Conservation (phyloP, 805 yeast genomes). For the Metschnikowia reukaufii region DNA sequence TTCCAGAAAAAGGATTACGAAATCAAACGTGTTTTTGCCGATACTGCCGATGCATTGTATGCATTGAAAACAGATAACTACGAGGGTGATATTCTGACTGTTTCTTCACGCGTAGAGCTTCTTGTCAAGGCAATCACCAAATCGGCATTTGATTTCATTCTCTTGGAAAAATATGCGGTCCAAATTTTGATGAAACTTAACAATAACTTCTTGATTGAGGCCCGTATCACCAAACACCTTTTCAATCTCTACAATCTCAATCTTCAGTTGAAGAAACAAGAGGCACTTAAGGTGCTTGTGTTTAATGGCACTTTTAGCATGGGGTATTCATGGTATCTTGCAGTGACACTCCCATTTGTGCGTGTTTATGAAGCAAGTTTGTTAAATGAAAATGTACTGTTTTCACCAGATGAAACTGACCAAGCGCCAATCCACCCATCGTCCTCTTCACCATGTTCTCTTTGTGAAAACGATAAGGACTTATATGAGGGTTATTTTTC, state of each 20-base stretch:
- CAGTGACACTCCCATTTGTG: conserved; percentile 38
- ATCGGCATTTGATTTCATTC: conserved; percentile 37
- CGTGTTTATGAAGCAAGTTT: conserved; percentile 35
- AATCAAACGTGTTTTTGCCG: conserved; percentile 27
- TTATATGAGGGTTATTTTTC: conserved; percentile 12
- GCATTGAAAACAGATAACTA: conserved; percentile 29
- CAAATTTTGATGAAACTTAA: conserved; percentile 37
- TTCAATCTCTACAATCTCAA: conserved; percentile 24
- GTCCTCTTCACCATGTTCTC: not conserved
- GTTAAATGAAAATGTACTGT: conserved; percentile 25
- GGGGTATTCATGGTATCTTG: conserved; percentile 40
- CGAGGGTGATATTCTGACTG: conserved; percentile 23
- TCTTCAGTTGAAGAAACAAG: conserved; percentile 13
- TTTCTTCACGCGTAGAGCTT: conserved; percentile 16
- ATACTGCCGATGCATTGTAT: conserved; percentile 29
- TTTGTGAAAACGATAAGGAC: conserved; percentile 10
- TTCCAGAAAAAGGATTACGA: conserved; percentile 28
- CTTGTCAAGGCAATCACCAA: conserved; percentile 35
- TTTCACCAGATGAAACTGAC: not conserved
- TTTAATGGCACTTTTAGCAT: conserved; percentile 35
- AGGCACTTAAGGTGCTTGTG: conserved; percentile 33
- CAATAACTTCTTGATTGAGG: conserved; percentile 33
- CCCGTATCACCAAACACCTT: conserved; percentile 23
- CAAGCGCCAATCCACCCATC: not conserved
- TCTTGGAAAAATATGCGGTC: conserved; percentile 40